These are phyloP conservation scores for Cenchrus americanus DNA, from an alignment of 176 grass and related monocot species.

Conservation along the genomic window DNA sequence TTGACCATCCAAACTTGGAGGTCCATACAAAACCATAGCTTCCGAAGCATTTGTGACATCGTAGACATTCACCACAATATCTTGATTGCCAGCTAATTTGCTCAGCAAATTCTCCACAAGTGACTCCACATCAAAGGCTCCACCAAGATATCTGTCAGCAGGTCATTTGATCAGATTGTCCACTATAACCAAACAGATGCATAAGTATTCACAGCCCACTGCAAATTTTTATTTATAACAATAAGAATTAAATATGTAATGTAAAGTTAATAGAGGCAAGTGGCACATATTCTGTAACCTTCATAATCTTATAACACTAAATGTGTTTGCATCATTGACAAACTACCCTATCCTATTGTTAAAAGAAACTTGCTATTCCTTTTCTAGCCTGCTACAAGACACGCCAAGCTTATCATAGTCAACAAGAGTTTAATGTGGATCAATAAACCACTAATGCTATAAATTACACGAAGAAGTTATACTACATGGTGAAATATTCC, in stretches of 20 bases:
- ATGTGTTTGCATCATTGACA: neutral
- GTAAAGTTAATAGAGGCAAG: neutral
- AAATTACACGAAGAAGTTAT: neutral
- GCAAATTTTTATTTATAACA: neutral
- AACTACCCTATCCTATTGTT: neutral
- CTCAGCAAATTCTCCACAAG: conserved; percentile 91
- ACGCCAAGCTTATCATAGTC: neutral
- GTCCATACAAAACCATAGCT: conserved; percentile 82
- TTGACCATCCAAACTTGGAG: conserved; percentile 55
- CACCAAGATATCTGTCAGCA: conserved; percentile 86
- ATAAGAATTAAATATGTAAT: neutral
- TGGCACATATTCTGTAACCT: neutral
- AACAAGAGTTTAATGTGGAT: neutral
- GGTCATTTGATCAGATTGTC: conserved; percentile 32
- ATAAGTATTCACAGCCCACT: neutral
- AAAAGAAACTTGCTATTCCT: neutral
- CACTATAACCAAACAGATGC: neutral
- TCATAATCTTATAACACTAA: neutral
- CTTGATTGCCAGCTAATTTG: conserved; percentile 93
- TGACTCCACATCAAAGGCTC: conserved; percentile 91
- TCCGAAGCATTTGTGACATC: conserved; percentile 89
- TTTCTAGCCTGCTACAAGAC: neutral
- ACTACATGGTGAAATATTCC: neutral
- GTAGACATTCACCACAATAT: conserved; percentile 93
- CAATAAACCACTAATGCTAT: neutral